Evolutionary conservation across 768 basidiomycete species (phyloP).

Genomic region (Panaeolus papilionaceus): DNA sequence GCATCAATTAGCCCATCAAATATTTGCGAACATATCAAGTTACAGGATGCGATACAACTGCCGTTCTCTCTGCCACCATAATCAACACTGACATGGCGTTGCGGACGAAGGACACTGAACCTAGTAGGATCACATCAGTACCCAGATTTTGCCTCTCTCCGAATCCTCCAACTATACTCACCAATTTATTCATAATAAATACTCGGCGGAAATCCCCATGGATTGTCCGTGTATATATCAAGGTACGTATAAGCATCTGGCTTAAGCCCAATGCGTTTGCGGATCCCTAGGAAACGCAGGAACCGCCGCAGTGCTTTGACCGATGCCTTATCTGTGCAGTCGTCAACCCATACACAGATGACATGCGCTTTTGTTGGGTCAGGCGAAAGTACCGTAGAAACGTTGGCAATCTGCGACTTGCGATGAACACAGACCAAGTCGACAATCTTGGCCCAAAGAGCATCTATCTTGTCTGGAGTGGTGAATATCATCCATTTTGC

Average conservation of each 20-base stretch:
- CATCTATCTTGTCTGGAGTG: conserved; percentile 36
- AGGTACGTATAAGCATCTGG: conserved; percentile 47
- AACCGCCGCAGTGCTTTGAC: conserved; percentile 39
- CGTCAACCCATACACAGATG: conserved; percentile 38
- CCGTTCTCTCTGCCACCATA: no score
- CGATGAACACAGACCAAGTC: conserved; percentile 33
- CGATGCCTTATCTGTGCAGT: conserved; percentile 35
- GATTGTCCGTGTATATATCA: conserved; percentile 44
- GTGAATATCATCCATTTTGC: conserved; percentile 49
- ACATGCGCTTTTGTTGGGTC: conserved; percentile 34
- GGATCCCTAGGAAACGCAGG: conserved; percentile 37
- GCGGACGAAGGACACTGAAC: no score
- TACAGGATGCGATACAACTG: no score
- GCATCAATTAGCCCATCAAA: no score
- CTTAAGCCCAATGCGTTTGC: conserved; percentile 46
- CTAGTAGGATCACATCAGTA: not conserved
- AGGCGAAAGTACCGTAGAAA: conserved; percentile 39
- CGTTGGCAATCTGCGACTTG: conserved; percentile 39
- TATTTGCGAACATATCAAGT: no score
- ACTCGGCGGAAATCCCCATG: conserved; percentile 41
- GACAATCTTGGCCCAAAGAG: conserved; percentile 43
- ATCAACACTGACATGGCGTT: no score
- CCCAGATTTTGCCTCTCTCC: not conserved
- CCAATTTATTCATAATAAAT: not conserved
- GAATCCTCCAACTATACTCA: not conserved